Conservation (phyloP, 2,329 filamentous ascomycete genomes). For the Monosporascus sp. region DNA sequence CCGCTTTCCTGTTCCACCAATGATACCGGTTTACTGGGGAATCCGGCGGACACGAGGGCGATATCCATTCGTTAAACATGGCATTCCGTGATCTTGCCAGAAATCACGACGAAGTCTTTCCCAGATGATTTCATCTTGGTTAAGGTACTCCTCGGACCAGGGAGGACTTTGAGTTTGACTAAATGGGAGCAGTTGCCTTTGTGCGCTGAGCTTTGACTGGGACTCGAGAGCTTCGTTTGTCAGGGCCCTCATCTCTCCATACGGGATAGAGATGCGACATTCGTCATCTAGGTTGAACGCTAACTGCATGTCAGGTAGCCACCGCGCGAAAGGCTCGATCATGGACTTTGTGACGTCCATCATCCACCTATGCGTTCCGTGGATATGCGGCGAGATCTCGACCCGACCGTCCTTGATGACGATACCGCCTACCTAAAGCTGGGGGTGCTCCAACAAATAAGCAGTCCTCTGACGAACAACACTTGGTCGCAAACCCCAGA, state of each 20-base stretch:
- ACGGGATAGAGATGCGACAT: slow-evolving; percentile 40
- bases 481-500: slow-evolving; percentile 59
- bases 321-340: slow-evolving; percentile 34
- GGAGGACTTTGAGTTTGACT: slow-evolving; percentile 14
- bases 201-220: slow-evolving; percentile 20
- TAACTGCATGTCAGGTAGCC: slow-evolving; percentile 47
- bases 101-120: slow-evolving; percentile 19
- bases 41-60: slow-evolving; percentile 38
- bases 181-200: slow-evolving; percentile 14
- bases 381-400: slow-evolving; percentile 25
- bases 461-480: slow-evolving; percentile 49
- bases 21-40: slow-evolving; percentile 35
- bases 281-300: slow-evolving; percentile 47
- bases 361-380: slow-evolving; percentile 31
- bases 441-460: slow-evolving; percentile 24
- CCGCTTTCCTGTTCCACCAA: slow-evolving; percentile 34
- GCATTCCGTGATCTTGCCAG: slow-evolving; percentile 18
- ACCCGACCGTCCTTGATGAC: slow-evolving; percentile 25
- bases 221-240: slow-evolving; percentile 19
- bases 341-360: slow-evolving; percentile 31
- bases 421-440: slow-evolving; percentile 26
- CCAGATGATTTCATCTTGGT: slow-evolving; percentile 19
- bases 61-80: slow-evolving; percentile 32
- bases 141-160: slow-evolving; percentile 18
- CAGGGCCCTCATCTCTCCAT: slow-evolving; percentile 33